Evolutionary conservation across 1,139 yeast genomes (phyloP), one percentile per base, ranked within the genome.

Genomic region (Debaryomyces fabryi): DNA sequence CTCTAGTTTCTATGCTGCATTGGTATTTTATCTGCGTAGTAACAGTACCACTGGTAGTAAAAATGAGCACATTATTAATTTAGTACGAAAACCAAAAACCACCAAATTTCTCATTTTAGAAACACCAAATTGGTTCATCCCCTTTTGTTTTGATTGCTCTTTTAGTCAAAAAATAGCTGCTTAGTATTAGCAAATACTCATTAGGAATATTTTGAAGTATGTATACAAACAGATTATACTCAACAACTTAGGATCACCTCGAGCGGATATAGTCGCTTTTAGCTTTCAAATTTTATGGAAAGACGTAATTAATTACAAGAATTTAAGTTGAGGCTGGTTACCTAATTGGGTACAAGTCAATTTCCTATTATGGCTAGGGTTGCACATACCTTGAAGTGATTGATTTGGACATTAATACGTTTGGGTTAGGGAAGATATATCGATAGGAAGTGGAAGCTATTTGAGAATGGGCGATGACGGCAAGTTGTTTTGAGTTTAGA

Each of bases 331-430:
- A 53, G 57, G 55, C 48, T 35, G 58, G 60, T 63, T 63, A 60
- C 68, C 68, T 56, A 58, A 57, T 63, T 63, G 54, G 67, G 65
- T 48, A 50, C 58, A 52, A 49, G 45, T 46, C 58, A 51, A 57
- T 57, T 62, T 62, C 67, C 66, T 62, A 61, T 53, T 62, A 56
- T 51, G 63, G 65, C 40, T 44, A 49, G 49, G 56, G 64, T 58
- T 60, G 64, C 65, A 61, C 59, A 55, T 51, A 49, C 15, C 13
- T 33, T 40, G 36, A 27, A 27, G 45, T 25, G 36, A 35, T 16
- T 16, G 24, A 24, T 23, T 37, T 37, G 43, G 20, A 30, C 16
- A 27, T 23, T 23, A 20, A n/a, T n/a, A 6, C 5, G 15, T 13
- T 20, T 9, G 37, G 16, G 18, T 15, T 15, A 23, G 16, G 20